These are phyloP conservation scores for Aspergillus saccharolyticus DNA, from an alignment of 495 filamentous ascomycete genomes.

Conservation along the genomic window DNA sequence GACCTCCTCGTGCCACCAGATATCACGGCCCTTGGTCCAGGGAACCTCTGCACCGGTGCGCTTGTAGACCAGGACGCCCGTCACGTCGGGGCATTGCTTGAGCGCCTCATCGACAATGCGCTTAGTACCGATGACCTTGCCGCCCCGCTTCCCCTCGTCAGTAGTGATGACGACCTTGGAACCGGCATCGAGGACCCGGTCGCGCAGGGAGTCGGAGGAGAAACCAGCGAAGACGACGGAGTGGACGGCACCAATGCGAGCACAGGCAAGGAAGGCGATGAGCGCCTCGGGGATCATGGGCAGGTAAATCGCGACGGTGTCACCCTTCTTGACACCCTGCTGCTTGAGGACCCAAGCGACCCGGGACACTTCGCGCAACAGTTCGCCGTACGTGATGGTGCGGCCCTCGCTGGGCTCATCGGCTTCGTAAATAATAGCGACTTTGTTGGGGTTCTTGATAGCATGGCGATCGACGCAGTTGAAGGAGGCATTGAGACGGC, in stretches of 20 bases:
- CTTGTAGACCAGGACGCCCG: constrained; percentile 83
- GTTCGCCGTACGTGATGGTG: constrained; percentile 86
- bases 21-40: constrained; percentile 81
- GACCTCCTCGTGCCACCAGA: constrained; percentile 98
- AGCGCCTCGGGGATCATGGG: constrained; percentile 98
- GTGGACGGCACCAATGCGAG: constrained; percentile 92
- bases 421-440: constrained; percentile 98
- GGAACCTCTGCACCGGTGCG: constrained; percentile 92
- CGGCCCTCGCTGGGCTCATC: constrained; percentile 87
- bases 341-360: constrained; percentile 80
- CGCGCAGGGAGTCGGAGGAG: constrained; percentile 91
- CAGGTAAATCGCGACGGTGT: constrained; percentile 95
- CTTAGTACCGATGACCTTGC: constrained; percentile 97
- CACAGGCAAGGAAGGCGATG: constrained; percentile 84
- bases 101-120: constrained; percentile 98
- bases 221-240: constrained; percentile 99
- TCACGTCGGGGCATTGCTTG: constrained; percentile 91
- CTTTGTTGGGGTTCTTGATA: constrained; percentile 81
- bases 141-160: constrained; percentile 96
- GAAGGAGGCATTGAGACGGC: constrained; percentile 89
- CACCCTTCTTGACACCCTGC: constrained; percentile 96
- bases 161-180: constrained; percentile 93
- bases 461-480: constrained; percentile 98
- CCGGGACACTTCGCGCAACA: constrained; percentile 86
- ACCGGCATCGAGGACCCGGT: constrained; percentile 87